Evolutionary conservation across 257 asterid species (phyloP).

Genomic region (Lantana camara): DNA sequence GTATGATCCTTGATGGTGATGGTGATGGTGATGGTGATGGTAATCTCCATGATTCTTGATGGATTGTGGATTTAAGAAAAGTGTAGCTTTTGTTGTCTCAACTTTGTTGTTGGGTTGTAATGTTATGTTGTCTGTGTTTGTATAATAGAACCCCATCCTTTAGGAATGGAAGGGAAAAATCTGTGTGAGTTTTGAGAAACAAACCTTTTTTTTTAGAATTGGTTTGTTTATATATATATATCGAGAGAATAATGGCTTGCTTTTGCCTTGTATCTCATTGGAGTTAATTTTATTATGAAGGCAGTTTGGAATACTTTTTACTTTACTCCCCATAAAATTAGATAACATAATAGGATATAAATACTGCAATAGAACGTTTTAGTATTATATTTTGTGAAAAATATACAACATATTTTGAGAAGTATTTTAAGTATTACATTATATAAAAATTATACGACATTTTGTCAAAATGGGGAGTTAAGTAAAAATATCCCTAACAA

Average conservation of each 20-base stretch:
- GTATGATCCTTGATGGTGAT: conserved; percentile 1
- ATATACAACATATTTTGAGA: no score
- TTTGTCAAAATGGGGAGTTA: no score
- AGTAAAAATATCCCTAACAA: no score
- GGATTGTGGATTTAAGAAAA: conserved; percentile 13
- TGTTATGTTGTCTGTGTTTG: neutral
- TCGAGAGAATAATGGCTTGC: neutral
- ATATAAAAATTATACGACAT: no score
- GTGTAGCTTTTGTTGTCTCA: conserved; percentile 26
- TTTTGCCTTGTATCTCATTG: neutral
- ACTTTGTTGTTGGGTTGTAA: conserved; percentile 7
- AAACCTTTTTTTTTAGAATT: neutral
- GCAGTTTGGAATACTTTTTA: no score
- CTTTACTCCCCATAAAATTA: no score
- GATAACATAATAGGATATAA: no score
- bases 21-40: no score
- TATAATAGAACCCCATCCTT: neutral
- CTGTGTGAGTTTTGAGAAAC: neutral
- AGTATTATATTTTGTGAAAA: no score
- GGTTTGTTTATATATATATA: conserved; percentile 7
- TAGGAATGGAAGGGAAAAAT: conserved; percentile 11
- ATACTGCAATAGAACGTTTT: no score
- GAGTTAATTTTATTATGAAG: neutral
- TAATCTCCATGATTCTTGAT: no score
- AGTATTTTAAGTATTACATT: no score